These are phyloP conservation scores for Litsea cubeba DNA, from an alignment of 164 flowering plant genomes.

Conservation along the genomic window DNA sequence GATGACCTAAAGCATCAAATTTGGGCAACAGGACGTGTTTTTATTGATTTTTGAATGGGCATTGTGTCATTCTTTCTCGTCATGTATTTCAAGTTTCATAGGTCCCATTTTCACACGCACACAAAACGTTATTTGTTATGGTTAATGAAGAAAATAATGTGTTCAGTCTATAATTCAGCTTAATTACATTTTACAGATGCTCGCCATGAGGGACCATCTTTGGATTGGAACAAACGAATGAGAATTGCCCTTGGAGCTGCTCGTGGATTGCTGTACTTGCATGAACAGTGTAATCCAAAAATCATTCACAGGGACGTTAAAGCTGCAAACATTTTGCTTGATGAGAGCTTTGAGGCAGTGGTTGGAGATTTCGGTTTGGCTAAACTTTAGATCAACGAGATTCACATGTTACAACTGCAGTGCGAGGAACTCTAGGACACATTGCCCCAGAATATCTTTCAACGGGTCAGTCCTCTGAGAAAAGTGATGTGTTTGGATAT, in stretches of 20 bases:
- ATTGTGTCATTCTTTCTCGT: not conserved
- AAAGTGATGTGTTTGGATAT: conserved; percentile 95
- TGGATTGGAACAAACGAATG: conserved; percentile 88
- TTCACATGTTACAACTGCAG: conserved; percentile 98
- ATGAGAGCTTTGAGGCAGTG: conserved; percentile 88
- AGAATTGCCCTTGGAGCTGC: conserved; percentile 81
- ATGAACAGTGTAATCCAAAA: conserved; percentile 88
- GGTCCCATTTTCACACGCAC: too few species aligned
- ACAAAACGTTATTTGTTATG: too few species aligned
- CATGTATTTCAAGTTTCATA: not conserved
- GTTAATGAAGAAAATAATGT: not conserved
- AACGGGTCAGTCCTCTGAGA: conserved; percentile 97
- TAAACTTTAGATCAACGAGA: conserved; percentile 77
- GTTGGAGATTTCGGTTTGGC: conserved; percentile 99
- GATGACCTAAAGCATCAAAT: not conserved
- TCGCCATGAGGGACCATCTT: conserved; percentile 47
- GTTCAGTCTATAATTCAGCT: not conserved
- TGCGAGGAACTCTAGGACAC: conserved; percentile 93
- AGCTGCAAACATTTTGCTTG: conserved; percentile 93
- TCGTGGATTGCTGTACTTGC: conserved; percentile 85
- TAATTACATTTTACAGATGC: conserved; percentile 40
- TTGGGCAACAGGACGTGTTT: not conserved
- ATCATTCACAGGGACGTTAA: conserved; percentile 97
- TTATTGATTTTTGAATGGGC: not conserved
- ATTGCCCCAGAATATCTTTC: conserved; percentile 98